Conservation (phyloP, 1,284 basidiomycete species). For the Cerioporus squamosus region DNA sequence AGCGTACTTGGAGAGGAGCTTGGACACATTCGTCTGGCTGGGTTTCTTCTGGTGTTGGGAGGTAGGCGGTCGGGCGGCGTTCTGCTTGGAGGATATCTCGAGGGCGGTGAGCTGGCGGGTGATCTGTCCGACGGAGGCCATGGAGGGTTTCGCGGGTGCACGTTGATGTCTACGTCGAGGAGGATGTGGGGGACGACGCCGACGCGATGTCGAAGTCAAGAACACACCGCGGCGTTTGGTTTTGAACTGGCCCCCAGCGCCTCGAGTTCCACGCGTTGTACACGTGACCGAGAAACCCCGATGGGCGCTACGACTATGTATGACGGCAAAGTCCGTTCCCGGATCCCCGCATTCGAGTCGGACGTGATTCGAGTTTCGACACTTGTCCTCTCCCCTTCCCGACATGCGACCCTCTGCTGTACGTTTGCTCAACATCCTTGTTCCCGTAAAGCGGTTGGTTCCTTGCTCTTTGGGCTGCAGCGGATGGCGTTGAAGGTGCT, state of each 20-base stretch:
- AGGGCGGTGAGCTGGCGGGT: constrained; percentile 54
- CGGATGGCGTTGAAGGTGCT: constrained; percentile 1
- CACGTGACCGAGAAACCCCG: constrained; percentile 20
- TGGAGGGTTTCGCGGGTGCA: constrained; percentile 27
- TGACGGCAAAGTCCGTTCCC: not conserved
- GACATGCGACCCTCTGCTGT: constrained; percentile 76
- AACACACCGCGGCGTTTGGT: constrained; percentile 13
- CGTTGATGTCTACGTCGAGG: not conserved
- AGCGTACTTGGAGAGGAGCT: constrained; percentile 69
- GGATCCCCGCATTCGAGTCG: constrained; percentile 12
- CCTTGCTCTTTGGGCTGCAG: not conserved
- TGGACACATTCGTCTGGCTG: constrained; percentile 60
- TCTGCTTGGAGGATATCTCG: constrained; percentile 52
- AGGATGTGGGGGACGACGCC: constrained; percentile 6
- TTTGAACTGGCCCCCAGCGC: constrained; percentile 20
- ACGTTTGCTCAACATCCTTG: constrained; percentile 84
- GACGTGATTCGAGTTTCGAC: constrained; percentile 1
- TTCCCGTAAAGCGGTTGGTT: constrained; percentile 86
- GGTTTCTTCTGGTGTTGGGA: constrained; percentile 54
- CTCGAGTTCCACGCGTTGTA: constrained; percentile 14
- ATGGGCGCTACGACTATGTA: too few relatives aligned
- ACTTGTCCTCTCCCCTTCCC: not conserved
- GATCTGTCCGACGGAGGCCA: constrained; percentile 49
- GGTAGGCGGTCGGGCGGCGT: constrained; percentile 34
- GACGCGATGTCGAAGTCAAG: constrained; percentile 21